Conservation (phyloP, 2,329 filamentous ascomycete genomes). For the Alternaria burnsii region DNA sequence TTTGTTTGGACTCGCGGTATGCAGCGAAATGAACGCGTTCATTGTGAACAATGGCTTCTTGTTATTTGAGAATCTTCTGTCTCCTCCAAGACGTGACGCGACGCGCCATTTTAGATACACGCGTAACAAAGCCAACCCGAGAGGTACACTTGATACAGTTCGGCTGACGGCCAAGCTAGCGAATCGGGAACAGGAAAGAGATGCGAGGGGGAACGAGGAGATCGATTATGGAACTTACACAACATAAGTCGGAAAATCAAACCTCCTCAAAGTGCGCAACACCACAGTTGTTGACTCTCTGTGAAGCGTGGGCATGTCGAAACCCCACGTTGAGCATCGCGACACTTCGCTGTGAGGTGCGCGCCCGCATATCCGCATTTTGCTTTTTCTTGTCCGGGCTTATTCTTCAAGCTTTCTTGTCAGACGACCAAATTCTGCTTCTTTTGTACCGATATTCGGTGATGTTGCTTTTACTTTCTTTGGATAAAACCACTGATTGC, state of each 20-base stretch:
- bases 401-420: neutral
- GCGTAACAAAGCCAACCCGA: neutral
- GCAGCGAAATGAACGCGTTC: too few species aligned
- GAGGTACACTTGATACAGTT: neutral
- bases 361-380: neutral
- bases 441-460: neutral
- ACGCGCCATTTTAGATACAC: neutral
- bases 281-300: neutral
- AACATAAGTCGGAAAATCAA: neutral
- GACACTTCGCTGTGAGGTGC: neutral
- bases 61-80: too few species aligned
- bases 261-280: neutral
- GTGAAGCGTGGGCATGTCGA: neutral
- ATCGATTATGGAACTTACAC: neutral
- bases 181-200: neutral
- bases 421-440: neutral
- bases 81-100: neutral
- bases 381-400: neutral
- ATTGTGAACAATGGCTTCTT: neutral
- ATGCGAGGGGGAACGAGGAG: neutral
- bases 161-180: neutral
- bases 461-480: neutral
- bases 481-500: neutral
- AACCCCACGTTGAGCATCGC: neutral
- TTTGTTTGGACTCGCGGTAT: neutral